Base-by-base conservation (phyloP, 345 rosid species). In the Atalantia buxifolia region DNA sequence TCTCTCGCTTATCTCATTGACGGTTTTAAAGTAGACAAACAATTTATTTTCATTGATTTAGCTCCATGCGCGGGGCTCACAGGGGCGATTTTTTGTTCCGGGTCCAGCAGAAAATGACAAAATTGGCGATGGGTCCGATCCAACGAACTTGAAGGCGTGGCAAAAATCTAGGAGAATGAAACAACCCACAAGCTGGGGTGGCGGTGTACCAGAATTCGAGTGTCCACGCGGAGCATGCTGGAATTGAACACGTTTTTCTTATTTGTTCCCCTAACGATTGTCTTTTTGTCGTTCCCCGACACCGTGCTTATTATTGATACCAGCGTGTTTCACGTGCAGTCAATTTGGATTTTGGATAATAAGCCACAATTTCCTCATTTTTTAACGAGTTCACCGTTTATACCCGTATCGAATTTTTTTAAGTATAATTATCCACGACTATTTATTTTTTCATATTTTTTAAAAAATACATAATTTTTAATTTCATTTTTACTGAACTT, bases 251-350 rank as follows among this genome's bases (percentile, higher is more conserved):
- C 63, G 83, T 87, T 81, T 66, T 33, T 0, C 9, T 31, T 21
- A 6, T n/a, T 72, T 66, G 36, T 69, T 71, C 57, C 48, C 60
- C 18, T 2, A 19, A 57, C 85, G 77, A 82, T 84, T 84, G 88
- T 84, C 75, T 48, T 28, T 77, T 82, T 83, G 87, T 85, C 82
- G 63, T n/a, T 62, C 10, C 35, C 0, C 1, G 28, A 28, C 76
- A 60, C 84, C 69, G 69, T 55, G 57, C 71, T 63, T 66, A 21
- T 59, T 82, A 31, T 24, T 48, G 74, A 81, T 45, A 13, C 50
- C 16, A 45, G 74, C 78, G 71, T 85, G 80, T 83, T 71, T 33
- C 82, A 85, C 88, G 88, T 85, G 88, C 78, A 36, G 57, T 71
- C 31, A 50, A 69, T 45, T 42, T 45, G 45, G 35, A 22, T 6